phyloP scores from a whole-genome alignment of 2,329 filamentous ascomycete species.

The Botrytis elliptica region DNA sequence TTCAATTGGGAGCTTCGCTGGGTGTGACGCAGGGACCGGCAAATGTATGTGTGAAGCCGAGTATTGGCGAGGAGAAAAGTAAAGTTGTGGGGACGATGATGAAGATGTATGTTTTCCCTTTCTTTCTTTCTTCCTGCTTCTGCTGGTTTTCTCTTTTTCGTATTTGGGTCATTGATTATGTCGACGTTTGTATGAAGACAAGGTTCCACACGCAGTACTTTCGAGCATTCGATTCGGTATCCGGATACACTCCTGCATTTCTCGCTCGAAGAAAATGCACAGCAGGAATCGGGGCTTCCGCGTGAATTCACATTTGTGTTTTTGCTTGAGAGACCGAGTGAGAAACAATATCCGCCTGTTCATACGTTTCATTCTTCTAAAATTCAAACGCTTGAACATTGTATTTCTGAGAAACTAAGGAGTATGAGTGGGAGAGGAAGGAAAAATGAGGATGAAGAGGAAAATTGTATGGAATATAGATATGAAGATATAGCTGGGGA shows the following conservation, averaged over 20 bases:
- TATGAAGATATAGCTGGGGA: neutral
- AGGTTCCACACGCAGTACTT: slow-evolving; percentile 17
- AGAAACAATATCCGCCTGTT: slow-evolving; percentile 14
- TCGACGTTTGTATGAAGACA: neutral
- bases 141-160: neutral
- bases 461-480: neutral
- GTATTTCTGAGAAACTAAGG: neutral
- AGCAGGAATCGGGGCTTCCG: slow-evolving; percentile 50
- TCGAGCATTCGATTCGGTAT: slow-evolving; percentile 6
- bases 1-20: slow-evolving; percentile 37
- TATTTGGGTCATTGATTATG: neutral
- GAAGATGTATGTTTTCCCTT: slow-evolving; percentile 29
- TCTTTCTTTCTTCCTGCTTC: neutral
- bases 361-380: slow-evolving; percentile 14
- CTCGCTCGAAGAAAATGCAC: slow-evolving; percentile 50
- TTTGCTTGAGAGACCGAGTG: slow-evolving; percentile 39
- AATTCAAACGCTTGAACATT: neutral
- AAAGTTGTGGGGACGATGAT: slow-evolving; percentile 31
- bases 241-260: slow-evolving; percentile 44
- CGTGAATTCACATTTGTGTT: slow-evolving; percentile 53
- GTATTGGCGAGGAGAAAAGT: slow-evolving; percentile 27
- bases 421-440: neutral
- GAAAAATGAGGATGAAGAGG: too few species aligned
- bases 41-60: slow-evolving; percentile 23
- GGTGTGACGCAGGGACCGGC: slow-evolving; percentile 46